A percentile compares a stretch with the other conserved stretches of the same genome.
Conservation (phyloP, 768 basidiomycete genomes). For the Calocybe cyanea region DNA sequence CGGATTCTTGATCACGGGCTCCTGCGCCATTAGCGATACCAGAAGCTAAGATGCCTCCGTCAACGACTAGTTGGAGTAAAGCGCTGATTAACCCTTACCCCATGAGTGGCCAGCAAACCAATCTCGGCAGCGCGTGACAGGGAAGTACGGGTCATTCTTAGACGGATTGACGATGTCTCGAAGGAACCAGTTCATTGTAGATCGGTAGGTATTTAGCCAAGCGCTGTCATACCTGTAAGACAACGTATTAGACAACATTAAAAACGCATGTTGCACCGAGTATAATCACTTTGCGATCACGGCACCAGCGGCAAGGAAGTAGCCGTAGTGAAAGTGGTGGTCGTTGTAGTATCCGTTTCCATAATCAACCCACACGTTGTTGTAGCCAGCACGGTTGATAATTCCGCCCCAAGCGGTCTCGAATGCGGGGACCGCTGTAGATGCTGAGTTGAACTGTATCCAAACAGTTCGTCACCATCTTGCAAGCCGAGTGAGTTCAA, state of each 20-base stretch:
- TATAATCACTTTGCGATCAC: slow-evolving; percentile 26
- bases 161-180: slow-evolving; percentile 33
- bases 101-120: slow-evolving; percentile 36
- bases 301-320: slow-evolving; percentile 27
- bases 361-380: slow-evolving; percentile 25
- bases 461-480: background rate
- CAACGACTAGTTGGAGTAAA: background rate
- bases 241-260: background rate
- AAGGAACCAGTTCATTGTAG: slow-evolving; percentile 24
- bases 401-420: slow-evolving; percentile 34
- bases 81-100: slow-evolving; percentile 17
- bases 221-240: slow-evolving; percentile 18
- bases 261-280: no score
- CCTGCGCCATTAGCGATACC: slow-evolving; percentile 31
- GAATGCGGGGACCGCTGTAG: slow-evolving; percentile 24
- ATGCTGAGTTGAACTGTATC: slow-evolving; percentile 17
- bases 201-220: slow-evolving; percentile 24
- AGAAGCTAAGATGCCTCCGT: slow-evolving; percentile 20
- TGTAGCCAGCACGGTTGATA: slow-evolving; percentile 26
- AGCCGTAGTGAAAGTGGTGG: slow-evolving; percentile 34
- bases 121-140: slow-evolving; percentile 27
- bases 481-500: background rate
- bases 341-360: slow-evolving; percentile 35
- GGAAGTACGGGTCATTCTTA: slow-evolving; percentile 26
- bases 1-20: slow-evolving; percentile 30